phyloP scores from a whole-genome alignment of 2,329 filamentous ascomycete genomes.

The Sphaerulina musiva region DNA sequence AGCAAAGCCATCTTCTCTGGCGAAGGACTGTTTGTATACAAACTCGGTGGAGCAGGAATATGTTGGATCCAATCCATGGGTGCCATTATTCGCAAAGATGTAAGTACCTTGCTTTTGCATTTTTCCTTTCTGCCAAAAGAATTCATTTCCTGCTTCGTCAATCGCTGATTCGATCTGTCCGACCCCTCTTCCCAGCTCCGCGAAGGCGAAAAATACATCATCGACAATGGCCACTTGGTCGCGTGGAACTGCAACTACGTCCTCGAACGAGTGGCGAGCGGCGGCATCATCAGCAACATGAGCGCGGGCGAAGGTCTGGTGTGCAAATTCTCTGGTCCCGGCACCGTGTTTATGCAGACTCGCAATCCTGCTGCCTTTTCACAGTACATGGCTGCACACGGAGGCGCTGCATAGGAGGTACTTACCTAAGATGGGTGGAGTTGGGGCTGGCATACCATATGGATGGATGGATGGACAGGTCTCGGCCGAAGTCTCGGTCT shows the following conservation, averaged over 20 bases:
- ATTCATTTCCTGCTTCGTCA: not conserved
- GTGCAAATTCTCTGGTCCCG: conserved; percentile 87
- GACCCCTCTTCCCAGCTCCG: conserved; percentile 36
- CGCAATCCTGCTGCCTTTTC: conserved; percentile 66
- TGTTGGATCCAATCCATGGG: conserved; percentile 91
- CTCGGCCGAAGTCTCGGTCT: too few relatives aligned
- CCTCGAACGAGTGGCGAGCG: conserved; percentile 81
- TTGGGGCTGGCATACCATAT: too few relatives aligned
- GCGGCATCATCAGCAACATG: conserved; percentile 84
- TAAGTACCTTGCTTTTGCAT: conserved; percentile 42
- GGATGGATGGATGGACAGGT: too few relatives aligned
- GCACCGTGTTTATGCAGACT: conserved; percentile 88
- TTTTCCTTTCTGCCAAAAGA: too few relatives aligned
- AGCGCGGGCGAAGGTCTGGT: conserved; percentile 80
- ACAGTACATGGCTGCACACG: conserved; percentile 45
- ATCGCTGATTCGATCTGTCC: not conserved
- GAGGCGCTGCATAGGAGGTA: conserved; percentile 11
- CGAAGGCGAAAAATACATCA: conserved; percentile 76
- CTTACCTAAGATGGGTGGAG: too few relatives aligned
- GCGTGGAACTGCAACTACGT: conserved; percentile 96
- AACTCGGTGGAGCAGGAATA: conserved; percentile 71
- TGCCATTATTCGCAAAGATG: conserved; percentile 89
- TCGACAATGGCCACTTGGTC: conserved; percentile 59
- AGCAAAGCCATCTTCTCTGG: conserved; percentile 90
- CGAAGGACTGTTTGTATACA: conserved; percentile 86